Percentiles rank a stretch among this genome's conserved stretches.
Conservation (phyloP, 306 rosid genomes). For the Lablab purpureus region DNA sequence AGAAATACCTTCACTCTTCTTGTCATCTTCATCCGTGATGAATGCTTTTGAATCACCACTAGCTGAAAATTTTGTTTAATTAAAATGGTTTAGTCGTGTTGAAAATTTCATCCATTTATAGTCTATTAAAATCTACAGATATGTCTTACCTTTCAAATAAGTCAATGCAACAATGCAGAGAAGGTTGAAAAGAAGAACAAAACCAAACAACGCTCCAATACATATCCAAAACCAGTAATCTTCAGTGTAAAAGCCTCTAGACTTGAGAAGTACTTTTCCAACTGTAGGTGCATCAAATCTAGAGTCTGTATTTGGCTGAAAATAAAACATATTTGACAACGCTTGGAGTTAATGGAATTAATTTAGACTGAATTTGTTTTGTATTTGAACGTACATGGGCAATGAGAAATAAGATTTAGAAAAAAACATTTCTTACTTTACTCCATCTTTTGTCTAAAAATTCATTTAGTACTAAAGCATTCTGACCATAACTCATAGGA, state of each 20-base stretch:
- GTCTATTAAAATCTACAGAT: constrained; percentile 23
- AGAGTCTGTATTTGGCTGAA: constrained; percentile 64
- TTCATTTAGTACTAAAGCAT: constrained; percentile 79
- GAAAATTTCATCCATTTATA: neutral
- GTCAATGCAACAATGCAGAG: constrained; percentile 64
- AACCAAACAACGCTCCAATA: constrained; percentile 70
- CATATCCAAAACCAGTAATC: constrained; percentile 82
- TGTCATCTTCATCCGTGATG: constrained; percentile 45
- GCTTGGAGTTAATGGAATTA: neutral
- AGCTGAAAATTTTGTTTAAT: constrained; percentile 55
- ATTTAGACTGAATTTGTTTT: neutral
- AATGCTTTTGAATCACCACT: constrained; percentile 58
- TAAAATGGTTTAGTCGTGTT: neutral
- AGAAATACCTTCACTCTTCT: constrained; percentile 47
- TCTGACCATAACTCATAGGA: constrained; percentile 95
- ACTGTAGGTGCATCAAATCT: constrained; percentile 58
- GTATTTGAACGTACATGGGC: neutral
- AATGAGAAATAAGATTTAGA: constrained; percentile 17
- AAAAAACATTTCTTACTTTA: constrained; percentile 49
- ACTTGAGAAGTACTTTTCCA: constrained; percentile 67
- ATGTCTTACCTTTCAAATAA: constrained; percentile 65
- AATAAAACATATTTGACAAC: neutral
- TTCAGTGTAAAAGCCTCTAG: constrained; percentile 64
- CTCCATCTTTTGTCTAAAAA: constrained; percentile 89
- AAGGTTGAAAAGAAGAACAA: constrained; percentile 68